Evolutionary conservation across 768 basidiomycete species (phyloP).

Genomic region (Termitomyces eurrhizus): DNA sequence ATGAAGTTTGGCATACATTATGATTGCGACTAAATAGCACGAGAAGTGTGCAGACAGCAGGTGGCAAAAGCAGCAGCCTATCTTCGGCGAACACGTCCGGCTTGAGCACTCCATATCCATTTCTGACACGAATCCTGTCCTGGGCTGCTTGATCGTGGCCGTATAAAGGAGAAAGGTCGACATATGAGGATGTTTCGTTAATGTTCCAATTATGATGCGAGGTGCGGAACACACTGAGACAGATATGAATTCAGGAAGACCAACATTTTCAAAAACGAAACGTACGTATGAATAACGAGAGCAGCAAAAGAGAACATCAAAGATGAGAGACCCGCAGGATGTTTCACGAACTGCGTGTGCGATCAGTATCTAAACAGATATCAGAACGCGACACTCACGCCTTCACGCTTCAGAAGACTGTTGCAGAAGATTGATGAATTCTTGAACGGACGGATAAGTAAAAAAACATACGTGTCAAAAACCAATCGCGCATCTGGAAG

Average conservation of each 20-base stretch:
- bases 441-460: not conserved
- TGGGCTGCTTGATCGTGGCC: conserved; percentile 65
- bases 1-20: conserved; percentile 48
- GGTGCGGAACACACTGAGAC: conserved; percentile 75
- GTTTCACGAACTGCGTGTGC: conserved; percentile 54
- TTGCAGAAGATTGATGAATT: not conserved
- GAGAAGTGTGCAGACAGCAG: conserved; percentile 67
- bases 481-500: conserved; percentile 78
- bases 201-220: conserved; percentile 60
- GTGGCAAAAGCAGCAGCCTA: conserved; percentile 74
- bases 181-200: conserved; percentile 85
- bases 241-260: not conserved
- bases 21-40: conserved; percentile 91
- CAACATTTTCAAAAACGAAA: not conserved
- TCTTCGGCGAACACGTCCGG: conserved; percentile 81
- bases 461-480: conserved; percentile 61
- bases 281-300: conserved; percentile 73
- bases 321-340: conserved; percentile 76
- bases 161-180: conserved; percentile 82
- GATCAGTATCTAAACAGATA: not conserved
- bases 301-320: conserved; percentile 83
- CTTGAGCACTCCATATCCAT: conserved; percentile 63
- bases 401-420: conserved; percentile 61
- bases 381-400: conserved; percentile 33
- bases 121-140: conserved; percentile 48